These are phyloP conservation scores for Zygosaccharomyces rouxii DNA, from an alignment of 805 yeast genomes.

Conservation along the genomic window DNA sequence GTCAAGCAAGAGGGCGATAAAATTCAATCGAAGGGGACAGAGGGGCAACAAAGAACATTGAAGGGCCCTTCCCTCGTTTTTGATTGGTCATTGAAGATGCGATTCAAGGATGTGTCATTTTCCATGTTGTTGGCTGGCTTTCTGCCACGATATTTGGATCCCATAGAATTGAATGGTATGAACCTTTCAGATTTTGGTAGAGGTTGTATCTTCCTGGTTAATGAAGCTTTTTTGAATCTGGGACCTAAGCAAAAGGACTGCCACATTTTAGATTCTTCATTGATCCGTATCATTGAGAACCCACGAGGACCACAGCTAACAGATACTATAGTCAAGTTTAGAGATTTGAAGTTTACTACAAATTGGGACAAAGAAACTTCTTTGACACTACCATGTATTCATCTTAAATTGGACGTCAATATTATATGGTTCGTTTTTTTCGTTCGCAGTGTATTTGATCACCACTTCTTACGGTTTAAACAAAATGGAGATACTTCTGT, in stretches of 20 bases:
- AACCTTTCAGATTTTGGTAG: conserved; percentile 25
- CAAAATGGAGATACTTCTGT: not conserved
- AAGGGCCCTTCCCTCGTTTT: conserved; percentile 2
- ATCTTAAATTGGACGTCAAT: conserved; percentile 29
- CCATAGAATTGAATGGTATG: conserved; percentile 13
- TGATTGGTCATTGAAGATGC: conserved; percentile 22
- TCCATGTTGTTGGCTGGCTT: conserved; percentile 24
- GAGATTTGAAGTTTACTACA: conserved; percentile 12
- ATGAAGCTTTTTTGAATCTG: conserved; percentile 21
- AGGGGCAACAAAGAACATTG: not conserved
- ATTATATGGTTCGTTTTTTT: conserved; percentile 29
- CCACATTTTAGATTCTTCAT: conserved; percentile 16
- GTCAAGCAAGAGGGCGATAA: not conserved
- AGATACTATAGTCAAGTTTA: conserved; percentile 18
- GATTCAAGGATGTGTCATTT: conserved; percentile 26
- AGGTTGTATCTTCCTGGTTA: conserved; percentile 22
- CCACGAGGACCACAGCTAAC: conserved; percentile 7
- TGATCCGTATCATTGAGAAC: conserved; percentile 27
- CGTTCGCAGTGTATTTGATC: conserved; percentile 14
- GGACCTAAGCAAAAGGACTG: conserved; percentile 11
- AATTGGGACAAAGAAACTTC: not conserved
- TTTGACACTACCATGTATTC: conserved; percentile 22
- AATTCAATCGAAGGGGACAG: not conserved
- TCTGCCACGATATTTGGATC: conserved; percentile 25
- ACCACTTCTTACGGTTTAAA: conserved; percentile 11